Evolutionary conservation across 2,329 filamentous ascomycete genomes (phyloP), one percentile per base, ranked within the genome.

Genomic region (Chaetothyriales sp.): DNA sequence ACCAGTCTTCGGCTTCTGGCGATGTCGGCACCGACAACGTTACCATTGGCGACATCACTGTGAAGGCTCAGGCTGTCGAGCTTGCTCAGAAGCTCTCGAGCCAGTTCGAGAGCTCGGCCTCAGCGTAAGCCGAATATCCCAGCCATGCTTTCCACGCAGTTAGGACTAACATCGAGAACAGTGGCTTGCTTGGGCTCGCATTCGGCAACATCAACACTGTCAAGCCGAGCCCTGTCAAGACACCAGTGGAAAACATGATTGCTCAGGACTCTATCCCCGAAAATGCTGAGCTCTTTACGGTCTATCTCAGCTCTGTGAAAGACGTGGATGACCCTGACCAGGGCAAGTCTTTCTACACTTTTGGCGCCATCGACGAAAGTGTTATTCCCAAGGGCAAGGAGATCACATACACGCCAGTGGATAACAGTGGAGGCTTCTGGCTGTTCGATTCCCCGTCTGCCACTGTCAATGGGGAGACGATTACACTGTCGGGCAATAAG

Each of bases 201-300:
- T 85, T 75, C 55, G 70, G 77, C 48, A 71, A 63, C 44, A 80
- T 83, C 69, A 84, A 83, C 66, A 82, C 78, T 0, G 76, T 83
- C 48, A 63, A 68, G 49, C 70, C 78, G 0, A 68, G 66, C 4
- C 68, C 72, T 0, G 77, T 80, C 51, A 65, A 68, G 15, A 85
- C 81, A 0, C 80, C 80, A 0, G 75, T 85, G 10, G 79, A 82
- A 60, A 85, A 83, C 67, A 80, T 85, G 78, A 80, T 83, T 52
- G 68, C 61, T 53, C 72, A 80, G 59, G 52, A 68, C 0, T 73
- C 77, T 52, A 78, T 81, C 51, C 70, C 74, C 2, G 65, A 70
- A 46, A 67, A 68, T 0, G 62, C 72, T 1, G 70, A 78, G 60
- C 70, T 84, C 5, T 84, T 84, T 66, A 84, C 80, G 0, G 77